phyloP scores from a whole-genome alignment of 495 filamentous ascomycete genomes.

The Oleoguttula mirabilis region DNA sequence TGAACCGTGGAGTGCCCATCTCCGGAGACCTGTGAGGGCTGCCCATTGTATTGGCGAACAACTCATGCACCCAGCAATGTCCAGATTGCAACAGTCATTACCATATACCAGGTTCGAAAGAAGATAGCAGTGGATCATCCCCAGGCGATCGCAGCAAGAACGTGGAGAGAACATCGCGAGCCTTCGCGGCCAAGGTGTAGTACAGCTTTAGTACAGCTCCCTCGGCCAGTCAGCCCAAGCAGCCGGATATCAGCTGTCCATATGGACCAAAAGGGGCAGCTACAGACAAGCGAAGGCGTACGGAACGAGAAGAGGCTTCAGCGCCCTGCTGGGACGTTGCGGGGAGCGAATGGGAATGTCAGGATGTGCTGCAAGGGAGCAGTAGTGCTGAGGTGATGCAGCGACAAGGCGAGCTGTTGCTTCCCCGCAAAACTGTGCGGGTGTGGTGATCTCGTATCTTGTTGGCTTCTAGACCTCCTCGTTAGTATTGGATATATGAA shows the following conservation, averaged over 20 bases:
- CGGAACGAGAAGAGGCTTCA: background rate
- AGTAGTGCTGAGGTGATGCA: conserved; percentile 7
- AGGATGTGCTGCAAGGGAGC: background rate
- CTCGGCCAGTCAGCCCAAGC: background rate
- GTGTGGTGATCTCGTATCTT: too few species aligned
- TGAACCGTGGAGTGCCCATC: conserved; percentile 1
- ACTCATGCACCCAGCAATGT: too few species aligned
- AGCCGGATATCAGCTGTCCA: background rate
- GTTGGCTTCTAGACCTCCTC: too few species aligned
- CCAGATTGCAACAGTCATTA: background rate
- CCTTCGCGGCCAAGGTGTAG: background rate
- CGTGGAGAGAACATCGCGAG: background rate
- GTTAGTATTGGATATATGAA: too few species aligned
- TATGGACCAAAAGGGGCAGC: background rate
- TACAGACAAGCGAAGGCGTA: background rate
- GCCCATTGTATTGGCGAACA: too few species aligned
- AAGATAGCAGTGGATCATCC: background rate
- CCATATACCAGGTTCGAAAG: background rate
- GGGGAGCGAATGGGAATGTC: background rate
- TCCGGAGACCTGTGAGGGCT: conserved; percentile 1
- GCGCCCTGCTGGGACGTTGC: background rate
- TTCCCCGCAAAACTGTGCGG: too few species aligned
- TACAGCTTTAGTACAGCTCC: background rate
- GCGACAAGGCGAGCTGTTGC: too few species aligned
- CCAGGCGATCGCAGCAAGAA: background rate